phyloP scores from a whole-genome alignment of 2,329 filamentous ascomycete genomes.

The Curvularia verruculosa region DNA sequence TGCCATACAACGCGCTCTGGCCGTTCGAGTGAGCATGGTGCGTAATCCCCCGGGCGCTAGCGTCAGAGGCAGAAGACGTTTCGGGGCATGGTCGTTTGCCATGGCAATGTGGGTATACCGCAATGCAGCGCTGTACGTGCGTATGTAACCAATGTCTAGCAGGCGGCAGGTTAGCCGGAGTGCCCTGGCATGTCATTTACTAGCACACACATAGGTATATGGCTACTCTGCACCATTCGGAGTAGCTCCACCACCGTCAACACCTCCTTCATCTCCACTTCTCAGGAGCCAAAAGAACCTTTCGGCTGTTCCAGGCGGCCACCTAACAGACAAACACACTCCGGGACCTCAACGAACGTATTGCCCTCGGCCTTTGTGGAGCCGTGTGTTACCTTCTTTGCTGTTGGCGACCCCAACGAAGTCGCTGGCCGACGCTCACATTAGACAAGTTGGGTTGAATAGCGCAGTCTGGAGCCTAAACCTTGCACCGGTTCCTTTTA shows the following conservation, averaged over 20 bases:
- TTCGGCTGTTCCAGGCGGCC: not conserved
- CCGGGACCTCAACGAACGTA: not conserved
- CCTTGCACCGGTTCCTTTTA: not conserved
- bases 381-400: not conserved
- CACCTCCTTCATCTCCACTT: not conserved
- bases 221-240: not conserved
- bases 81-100: not conserved
- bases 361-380: not conserved
- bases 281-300: not conserved
- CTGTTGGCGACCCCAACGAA: too few species aligned
- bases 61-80: not conserved
- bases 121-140: not conserved
- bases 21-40: not conserved
- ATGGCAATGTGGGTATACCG: not conserved
- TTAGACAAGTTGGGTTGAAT: not conserved
- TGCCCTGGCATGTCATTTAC: not conserved
- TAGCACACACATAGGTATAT: not conserved
- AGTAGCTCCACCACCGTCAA: not conserved
- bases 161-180: too few species aligned
- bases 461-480: not conserved
- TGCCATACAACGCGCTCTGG: too few species aligned
- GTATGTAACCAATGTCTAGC: not conserved
- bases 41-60: not conserved
- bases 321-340: not conserved
- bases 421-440: not conserved